A percentile compares a stretch with the other conserved stretches of the same genome.
Evolutionary conservation across 768 basidiomycete genomes (phyloP).

Genomic region (Tephrocybe sp.): DNA sequence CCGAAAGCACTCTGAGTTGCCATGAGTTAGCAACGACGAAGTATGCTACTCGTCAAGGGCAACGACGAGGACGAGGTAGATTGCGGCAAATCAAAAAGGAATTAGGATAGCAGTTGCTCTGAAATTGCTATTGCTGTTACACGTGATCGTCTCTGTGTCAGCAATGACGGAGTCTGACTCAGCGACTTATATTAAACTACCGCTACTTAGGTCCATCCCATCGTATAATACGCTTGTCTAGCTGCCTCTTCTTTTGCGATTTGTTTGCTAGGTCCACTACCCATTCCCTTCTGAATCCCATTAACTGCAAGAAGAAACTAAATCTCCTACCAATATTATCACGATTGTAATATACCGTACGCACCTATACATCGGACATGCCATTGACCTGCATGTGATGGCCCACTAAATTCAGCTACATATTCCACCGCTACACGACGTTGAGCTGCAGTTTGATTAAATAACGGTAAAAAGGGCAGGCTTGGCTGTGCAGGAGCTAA

Average conservation of each 20-base stretch:
- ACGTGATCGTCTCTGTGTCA: constrained; percentile 18
- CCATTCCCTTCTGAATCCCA: constrained; percentile 64
- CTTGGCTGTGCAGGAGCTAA: constrained; percentile 61
- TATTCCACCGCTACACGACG: constrained; percentile 63
- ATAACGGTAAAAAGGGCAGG: constrained; percentile 64
- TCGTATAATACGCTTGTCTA: constrained; percentile 62
- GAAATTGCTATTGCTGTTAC: constrained; percentile 4
- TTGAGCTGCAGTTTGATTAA: constrained; percentile 72
- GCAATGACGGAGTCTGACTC: constrained; percentile 14
- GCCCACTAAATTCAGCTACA: constrained; percentile 56
- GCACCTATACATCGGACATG: constrained; percentile 64
- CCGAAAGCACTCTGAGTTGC: constrained; percentile 5
- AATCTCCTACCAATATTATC: neutral
- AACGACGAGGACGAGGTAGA: constrained; percentile 4
- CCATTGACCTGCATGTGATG: constrained; percentile 69
- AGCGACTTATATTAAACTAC: neutral
- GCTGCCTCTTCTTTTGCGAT: constrained; percentile 78
- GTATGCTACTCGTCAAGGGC: constrained; percentile 1
- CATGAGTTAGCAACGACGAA: constrained; percentile 4
- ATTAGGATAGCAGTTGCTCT: neutral
- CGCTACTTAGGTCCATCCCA: constrained; percentile 71
- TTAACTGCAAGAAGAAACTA: constrained; percentile 46
- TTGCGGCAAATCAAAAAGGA: constrained; percentile 4
- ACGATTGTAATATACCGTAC: constrained; percentile 20
- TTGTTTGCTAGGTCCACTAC: constrained; percentile 68